phyloP scores from a whole-genome alignment of 495 filamentous ascomycete genomes.

The Massariosphaeria phaeospora region DNA sequence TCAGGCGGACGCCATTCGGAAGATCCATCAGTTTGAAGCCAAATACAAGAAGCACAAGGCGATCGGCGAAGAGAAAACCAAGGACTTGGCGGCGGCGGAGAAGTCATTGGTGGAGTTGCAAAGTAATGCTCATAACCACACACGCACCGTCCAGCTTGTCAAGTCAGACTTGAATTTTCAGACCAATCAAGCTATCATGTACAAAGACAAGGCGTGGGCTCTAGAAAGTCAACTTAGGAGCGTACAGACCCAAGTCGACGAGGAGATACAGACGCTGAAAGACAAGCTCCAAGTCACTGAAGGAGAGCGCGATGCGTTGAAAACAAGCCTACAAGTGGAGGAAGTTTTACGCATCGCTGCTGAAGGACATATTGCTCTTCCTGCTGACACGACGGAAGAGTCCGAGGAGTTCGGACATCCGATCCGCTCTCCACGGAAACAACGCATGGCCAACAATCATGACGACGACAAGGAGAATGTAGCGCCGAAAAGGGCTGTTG shows the following conservation, averaged over 20 bases:
- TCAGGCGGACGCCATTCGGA: too few species aligned
- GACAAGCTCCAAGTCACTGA: conserved; percentile 45
- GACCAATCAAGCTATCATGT: conserved; percentile 43
- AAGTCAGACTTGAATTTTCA: conserved; percentile 52
- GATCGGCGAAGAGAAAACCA: too few species aligned
- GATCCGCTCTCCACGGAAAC: conserved; percentile 36
- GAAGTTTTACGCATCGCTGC: conserved; percentile 58
- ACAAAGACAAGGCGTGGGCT: conserved; percentile 73
- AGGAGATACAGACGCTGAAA: conserved; percentile 45
- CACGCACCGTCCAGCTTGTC: too few species aligned
- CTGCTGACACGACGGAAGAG: conserved; percentile 40
- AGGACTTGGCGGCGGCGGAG: background rate
- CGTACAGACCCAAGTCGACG: conserved; percentile 68
- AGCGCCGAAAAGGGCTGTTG: conserved; percentile 25
- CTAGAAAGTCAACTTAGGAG: conserved; percentile 67
- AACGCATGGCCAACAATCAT: conserved; percentile 12
- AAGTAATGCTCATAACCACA: too few species aligned
- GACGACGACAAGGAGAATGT: conserved; percentile 44
- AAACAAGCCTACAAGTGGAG: conserved; percentile 56
- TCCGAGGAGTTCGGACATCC: conserved; percentile 39
- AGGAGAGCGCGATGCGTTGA: conserved; percentile 63
- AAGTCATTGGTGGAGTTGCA: conserved; percentile 46
- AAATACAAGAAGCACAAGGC: too few species aligned
- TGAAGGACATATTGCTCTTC: conserved; percentile 58
- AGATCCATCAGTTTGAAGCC: too few species aligned